These are phyloP conservation scores for Lolium rigidum DNA, from an alignment of 176 grass and related monocot genomes.

Conservation along the genomic window DNA sequence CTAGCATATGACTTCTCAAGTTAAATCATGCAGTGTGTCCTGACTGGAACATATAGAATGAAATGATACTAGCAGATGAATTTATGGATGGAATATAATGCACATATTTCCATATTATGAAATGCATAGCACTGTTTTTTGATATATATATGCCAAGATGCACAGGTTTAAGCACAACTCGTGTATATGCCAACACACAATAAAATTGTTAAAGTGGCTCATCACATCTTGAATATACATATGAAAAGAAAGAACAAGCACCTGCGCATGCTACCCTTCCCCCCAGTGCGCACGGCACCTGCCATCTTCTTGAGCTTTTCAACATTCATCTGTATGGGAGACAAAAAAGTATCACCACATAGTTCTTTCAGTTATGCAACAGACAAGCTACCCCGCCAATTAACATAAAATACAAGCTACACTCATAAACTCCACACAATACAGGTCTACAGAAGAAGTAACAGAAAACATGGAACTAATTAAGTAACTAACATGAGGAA, in stretches of 20 bases:
- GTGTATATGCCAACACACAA: not conserved
- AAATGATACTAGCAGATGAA: not conserved
- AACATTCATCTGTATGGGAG: conserved; percentile 71
- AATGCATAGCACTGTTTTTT: not conserved
- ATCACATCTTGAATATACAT: not conserved
- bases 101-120: not conserved
- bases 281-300: conserved; percentile 85
- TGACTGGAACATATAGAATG: not conserved
- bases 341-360: conserved; percentile 40
- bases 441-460: not conserved
- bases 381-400: not conserved
- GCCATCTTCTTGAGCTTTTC: conserved; percentile 90
- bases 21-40: not conserved
- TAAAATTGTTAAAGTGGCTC: not conserved
- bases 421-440: not conserved
- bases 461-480: not conserved
- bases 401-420: not conserved
- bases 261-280: conserved; percentile 95
- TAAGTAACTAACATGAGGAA: not conserved
- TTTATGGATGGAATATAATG: not conserved
- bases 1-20: not conserved
- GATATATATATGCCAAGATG: conserved; percentile 11
- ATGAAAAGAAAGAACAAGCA: conserved; percentile 43
- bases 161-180: not conserved
- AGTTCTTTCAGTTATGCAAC: conserved; percentile 3